Base-by-base conservation (phyloP, 805 yeast species). In the Yarrowia bubula region DNA sequence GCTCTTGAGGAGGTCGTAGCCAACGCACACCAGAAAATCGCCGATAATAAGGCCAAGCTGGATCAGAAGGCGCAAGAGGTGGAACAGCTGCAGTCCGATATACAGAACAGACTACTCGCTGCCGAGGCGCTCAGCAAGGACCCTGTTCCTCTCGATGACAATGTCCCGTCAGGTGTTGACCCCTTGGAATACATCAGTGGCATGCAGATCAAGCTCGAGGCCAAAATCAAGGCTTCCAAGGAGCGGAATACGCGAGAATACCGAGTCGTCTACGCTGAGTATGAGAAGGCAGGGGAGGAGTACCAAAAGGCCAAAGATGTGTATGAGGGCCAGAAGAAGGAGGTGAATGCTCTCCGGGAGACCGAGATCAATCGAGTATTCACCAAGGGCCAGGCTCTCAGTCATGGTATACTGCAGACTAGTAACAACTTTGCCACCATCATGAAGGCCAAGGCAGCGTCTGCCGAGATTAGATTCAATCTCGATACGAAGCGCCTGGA, bases 31-130 rank as follows among this genome's bases (percentile, higher is more conserved):
- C 76, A 64, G 68, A 78, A 98, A 75, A 4, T 51, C 5, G 22
- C 5, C 8, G 88, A 89, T 3, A 92, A 89, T 73, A 80, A 82
- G 8, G 98, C 98, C 11, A 79, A 81, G 60, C 79, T 95, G 48
- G 80, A 80, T 2, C 22, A 17, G 41, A 15, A 18, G 43, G 58
- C 37, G 33, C 6, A 9, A 2, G 6, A 37, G 18, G 39, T 33
- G 39, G 18, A 4, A 2, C 28, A 47, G n/a, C 7, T 47, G 6
- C 39, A 33, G 31, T 8, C 18, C 6, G 1, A 9, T 8, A 22
- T 37, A 14, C 32, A 33, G 15, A 17, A 3, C 18, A 1, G 4
- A 17, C 42, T 42, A 5, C 41, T 17, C 7, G 33, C 51, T 33
- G 64, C 64, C 4, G 14, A 18, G 33, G 33, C 17, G 17, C 11